Conservation (phyloP, 2,329 filamentous ascomycete genomes). For the Penicillium brevicompactum region DNA sequence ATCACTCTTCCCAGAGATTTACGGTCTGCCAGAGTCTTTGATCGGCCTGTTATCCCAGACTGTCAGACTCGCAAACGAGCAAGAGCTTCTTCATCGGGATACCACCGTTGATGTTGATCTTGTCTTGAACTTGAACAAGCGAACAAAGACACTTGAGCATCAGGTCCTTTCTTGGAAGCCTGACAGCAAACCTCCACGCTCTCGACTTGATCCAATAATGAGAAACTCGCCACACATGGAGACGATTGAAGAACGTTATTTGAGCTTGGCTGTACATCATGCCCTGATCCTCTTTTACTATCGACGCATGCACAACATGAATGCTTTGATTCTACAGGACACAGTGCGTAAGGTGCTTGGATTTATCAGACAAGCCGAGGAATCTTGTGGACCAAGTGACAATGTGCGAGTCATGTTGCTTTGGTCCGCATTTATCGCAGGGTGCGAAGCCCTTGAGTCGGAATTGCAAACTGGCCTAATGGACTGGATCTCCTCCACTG, state of each 20-base stretch:
- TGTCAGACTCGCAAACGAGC: constrained; percentile 37
- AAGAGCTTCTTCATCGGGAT: constrained; percentile 11
- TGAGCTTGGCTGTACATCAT: constrained; percentile 26
- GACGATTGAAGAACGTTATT: not conserved
- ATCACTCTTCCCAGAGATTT: constrained; percentile 35
- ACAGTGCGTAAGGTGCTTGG: constrained; percentile 28
- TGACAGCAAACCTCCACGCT: constrained; percentile 30
- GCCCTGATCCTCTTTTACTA: constrained; percentile 42
- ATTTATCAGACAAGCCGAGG: not conserved
- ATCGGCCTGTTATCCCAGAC: constrained; percentile 42
- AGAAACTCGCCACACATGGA: not conserved
- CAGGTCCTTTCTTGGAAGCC: constrained; percentile 12
- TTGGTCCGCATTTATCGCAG: constrained; percentile 39
- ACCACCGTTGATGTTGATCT: constrained; percentile 1
- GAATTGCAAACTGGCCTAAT: constrained; percentile 6
- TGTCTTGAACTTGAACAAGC: not conserved
- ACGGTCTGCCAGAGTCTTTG: constrained; percentile 41
- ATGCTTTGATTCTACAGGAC: constrained; percentile 37
- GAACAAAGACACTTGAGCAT: constrained; percentile 6
- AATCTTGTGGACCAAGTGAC: no score
- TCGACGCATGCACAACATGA: constrained; percentile 37
- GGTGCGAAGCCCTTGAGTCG: constrained; percentile 30
- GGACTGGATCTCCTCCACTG: constrained; percentile 14
- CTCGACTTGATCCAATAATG: not conserved
- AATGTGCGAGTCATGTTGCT: constrained; percentile 21